Conservation (phyloP, 176 grass and related monocot species). For the Neostapfia colusana region DNA sequence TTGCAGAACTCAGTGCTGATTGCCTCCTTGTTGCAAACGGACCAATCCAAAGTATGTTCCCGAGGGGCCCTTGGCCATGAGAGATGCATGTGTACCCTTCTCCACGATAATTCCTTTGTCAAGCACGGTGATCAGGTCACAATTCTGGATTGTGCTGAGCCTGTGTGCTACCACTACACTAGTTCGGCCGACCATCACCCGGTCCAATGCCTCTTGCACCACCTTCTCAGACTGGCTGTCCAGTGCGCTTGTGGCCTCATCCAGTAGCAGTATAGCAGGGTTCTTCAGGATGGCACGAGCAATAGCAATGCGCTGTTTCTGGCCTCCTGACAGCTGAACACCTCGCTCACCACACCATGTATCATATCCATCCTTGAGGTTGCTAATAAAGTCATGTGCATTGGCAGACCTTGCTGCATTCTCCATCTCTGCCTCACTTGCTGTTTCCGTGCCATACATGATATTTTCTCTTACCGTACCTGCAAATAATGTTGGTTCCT, state of each 20-base stretch:
- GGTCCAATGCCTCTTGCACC: constrained; percentile 82
- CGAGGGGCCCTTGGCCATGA: constrained; percentile 73
- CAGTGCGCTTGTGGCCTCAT: constrained; percentile 92
- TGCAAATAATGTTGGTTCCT: constrained; percentile 94
- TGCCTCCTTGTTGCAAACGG: constrained; percentile 69
- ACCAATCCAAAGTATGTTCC: constrained; percentile 81
- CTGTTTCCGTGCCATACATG: constrained; percentile 60
- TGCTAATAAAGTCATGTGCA: constrained; percentile 92
- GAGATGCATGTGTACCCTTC: constrained; percentile 87
- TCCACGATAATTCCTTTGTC: constrained; percentile 80
- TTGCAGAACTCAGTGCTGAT: constrained; percentile 36
- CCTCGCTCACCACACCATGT: constrained; percentile 90
- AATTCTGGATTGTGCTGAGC: constrained; percentile 83
- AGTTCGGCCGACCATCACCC: constrained; percentile 85
- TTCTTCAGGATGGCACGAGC: constrained; percentile 92
- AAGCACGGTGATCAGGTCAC: constrained; percentile 77
- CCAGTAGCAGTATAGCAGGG: constrained; percentile 72
- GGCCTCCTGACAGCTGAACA: constrained; percentile 87
- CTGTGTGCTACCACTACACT: constrained; percentile 86
- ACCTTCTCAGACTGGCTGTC: constrained; percentile 94
- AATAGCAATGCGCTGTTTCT: constrained; percentile 93
- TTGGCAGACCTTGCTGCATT: constrained; percentile 76
- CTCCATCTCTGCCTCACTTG: constrained; percentile 70
- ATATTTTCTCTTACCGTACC: constrained; percentile 86
- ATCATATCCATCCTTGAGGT: constrained; percentile 88